These are phyloP conservation scores for Serendipita sp. DNA, from an alignment of 768 basidiomycete genomes.

Conservation along the genomic window DNA sequence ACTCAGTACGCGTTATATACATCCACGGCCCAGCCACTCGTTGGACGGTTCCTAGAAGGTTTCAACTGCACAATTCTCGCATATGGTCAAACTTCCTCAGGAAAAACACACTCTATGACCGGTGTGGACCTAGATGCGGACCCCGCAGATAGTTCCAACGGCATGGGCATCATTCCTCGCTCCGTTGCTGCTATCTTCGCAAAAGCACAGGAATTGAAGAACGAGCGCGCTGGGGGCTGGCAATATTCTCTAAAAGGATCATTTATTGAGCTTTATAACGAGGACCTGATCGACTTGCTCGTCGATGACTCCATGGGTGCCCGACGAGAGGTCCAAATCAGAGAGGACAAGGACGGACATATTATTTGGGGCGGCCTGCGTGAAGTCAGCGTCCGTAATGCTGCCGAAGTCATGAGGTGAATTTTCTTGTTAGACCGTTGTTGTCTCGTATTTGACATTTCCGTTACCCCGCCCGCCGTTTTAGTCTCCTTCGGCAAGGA, in stretches of 20 bases:
- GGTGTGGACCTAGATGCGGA: conserved; percentile 82
- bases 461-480: conserved; percentile 11
- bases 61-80: conserved; percentile 97
- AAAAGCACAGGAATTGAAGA: conserved; percentile 57
- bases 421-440: conserved; percentile 20
- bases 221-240: conserved; percentile 61
- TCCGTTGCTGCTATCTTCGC: conserved; percentile 82
- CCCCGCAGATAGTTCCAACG: conserved; percentile 63
- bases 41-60: conserved; percentile 78
- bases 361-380: conserved; percentile 95
- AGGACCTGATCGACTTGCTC: conserved; percentile 93
- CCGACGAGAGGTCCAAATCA: conserved; percentile 79
- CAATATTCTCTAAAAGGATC: conserved; percentile 70
- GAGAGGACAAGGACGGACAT: conserved; percentile 92
- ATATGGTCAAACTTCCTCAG: conserved; percentile 93
- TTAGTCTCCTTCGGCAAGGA: conserved; percentile 74
- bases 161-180: conserved; percentile 91
- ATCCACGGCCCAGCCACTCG: conserved; percentile 67
- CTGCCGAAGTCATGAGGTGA: conserved; percentile 83
- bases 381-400: conserved; percentile 75
- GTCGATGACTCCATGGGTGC: conserved; percentile 42
- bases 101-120: conserved; percentile 97
- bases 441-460: neutral
- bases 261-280: conserved; percentile 97
- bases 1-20: conserved; percentile 79